Evolutionary conservation across 768 basidiomycete species (phyloP).

Genomic region (Exidia glandulosa): DNA sequence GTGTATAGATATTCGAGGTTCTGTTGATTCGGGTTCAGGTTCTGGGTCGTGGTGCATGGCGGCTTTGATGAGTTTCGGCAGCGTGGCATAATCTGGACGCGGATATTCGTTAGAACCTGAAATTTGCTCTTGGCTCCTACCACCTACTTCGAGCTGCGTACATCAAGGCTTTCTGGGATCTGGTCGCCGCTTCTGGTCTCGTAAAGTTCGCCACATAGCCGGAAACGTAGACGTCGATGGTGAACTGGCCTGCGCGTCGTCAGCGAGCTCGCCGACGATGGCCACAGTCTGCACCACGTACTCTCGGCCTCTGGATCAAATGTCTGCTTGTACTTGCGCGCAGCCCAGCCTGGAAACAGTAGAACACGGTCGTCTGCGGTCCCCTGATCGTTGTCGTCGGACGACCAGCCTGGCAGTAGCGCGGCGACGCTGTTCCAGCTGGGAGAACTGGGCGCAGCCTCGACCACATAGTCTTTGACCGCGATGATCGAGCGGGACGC

Average conservation of each 20-base stretch:
- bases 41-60: constrained; percentile 9
- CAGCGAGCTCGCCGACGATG: background rate
- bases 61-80: constrained; percentile 44
- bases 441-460: background rate
- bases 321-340: constrained; percentile 31
- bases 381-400: too few species aligned
- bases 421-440: background rate
- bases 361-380: constrained; percentile 23
- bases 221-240: constrained; percentile 63
- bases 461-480: background rate
- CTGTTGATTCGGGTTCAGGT: constrained; percentile 7
- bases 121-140: background rate
- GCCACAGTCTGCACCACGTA: background rate
- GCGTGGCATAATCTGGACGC: constrained; percentile 51
- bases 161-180: constrained; percentile 68
- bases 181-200: constrained; percentile 47
- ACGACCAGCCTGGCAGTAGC: too few species aligned
- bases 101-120: background rate
- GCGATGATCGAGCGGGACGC: background rate
- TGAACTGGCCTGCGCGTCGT: constrained; percentile 27
- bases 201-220: constrained; percentile 61
- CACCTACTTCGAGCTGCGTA: constrained; percentile 60
- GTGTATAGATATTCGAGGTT: constrained; percentile 17
- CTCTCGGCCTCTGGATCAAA: background rate
- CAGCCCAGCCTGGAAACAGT: constrained; percentile 81